Percentiles rank a stretch among this genome's conserved stretches.
Conservation (phyloP, 495 filamentous ascomycete species). For the Hyaloscypha bicolor region DNA sequence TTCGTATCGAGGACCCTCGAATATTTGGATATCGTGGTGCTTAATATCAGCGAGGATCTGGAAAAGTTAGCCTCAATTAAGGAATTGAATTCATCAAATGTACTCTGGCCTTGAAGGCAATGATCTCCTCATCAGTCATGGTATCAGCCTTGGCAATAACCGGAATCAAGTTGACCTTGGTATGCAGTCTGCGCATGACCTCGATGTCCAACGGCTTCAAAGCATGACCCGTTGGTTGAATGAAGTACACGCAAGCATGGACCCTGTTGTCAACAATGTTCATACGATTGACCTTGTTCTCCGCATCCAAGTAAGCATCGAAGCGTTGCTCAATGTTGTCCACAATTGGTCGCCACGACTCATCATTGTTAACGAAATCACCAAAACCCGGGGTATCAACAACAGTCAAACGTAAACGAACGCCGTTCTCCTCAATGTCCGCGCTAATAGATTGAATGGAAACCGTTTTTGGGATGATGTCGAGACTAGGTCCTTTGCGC, state of each 20-base stretch:
- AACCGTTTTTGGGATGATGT: conserved; percentile 99
- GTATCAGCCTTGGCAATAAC: conserved; percentile 99
- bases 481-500: conserved; percentile 92
- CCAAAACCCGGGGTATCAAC: conserved; percentile 98
- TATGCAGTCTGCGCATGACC: conserved; percentile 98
- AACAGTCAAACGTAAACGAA: conserved; percentile 94
- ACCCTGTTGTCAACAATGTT: conserved; percentile 99
- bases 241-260: conserved; percentile 98
- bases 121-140: conserved; percentile 94
- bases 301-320: conserved; percentile 95
- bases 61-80: background rate
- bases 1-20: conserved; percentile 97
- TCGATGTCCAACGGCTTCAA: conserved; percentile 98
- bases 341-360: conserved; percentile 97
- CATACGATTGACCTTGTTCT: conserved; percentile 99
- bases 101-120: conserved; percentile 91
- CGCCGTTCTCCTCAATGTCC: conserved; percentile 98
- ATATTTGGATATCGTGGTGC: conserved; percentile 96
- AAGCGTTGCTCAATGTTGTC: conserved; percentile 99
- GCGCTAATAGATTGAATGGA: conserved; percentile 98
- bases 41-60: conserved; percentile 97
- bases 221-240: conserved; percentile 98
- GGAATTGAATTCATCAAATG: conserved; percentile 34
- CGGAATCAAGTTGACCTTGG: conserved; percentile 99
- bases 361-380: conserved; percentile 99